These are phyloP conservation scores for Eruca vesicaria DNA, from an alignment of 441 rosid species.

Conservation along the genomic window DNA sequence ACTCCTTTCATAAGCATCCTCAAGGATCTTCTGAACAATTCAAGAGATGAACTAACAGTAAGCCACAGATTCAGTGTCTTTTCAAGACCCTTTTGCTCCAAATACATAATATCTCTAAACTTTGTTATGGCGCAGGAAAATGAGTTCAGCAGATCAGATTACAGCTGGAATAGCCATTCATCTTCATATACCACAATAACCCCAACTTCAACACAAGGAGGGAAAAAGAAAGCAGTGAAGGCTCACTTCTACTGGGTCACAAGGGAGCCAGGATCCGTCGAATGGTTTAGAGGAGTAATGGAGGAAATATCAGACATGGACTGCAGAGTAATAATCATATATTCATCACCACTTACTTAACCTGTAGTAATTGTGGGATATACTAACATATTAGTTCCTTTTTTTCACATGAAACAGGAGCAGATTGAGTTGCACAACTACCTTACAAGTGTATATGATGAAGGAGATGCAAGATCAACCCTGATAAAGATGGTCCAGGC, in stretches of 20 bases:
- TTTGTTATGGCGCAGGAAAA: slow-evolving; percentile 52
- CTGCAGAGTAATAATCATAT: slow-evolving; percentile 53
- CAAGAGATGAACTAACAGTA: slow-evolving; percentile 82
- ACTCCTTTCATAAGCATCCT: slow-evolving; percentile 97
- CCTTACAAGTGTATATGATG: slow-evolving; percentile 96
- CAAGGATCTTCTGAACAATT: slow-evolving; percentile 72
- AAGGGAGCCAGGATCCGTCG: slow-evolving; percentile 91
- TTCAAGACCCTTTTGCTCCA: slow-evolving; percentile 4
- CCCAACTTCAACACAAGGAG: slow-evolving; percentile 36
- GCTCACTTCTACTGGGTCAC: slow-evolving; percentile 98
- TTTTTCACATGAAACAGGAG: slow-evolving; percentile 48
- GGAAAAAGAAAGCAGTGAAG: slow-evolving; percentile 60
- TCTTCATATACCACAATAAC: slow-evolving; percentile 59
- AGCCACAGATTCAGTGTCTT: not conserved
- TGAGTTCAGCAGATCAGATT: slow-evolving; percentile 64
- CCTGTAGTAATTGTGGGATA: not conserved
- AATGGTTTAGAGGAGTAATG: slow-evolving; percentile 98
- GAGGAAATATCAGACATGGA: slow-evolving; percentile 93
- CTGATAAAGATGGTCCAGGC: slow-evolving; percentile 98
- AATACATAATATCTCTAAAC: slow-evolving; percentile 9
- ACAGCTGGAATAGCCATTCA: slow-evolving; percentile 66
- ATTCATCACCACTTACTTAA: not conserved
- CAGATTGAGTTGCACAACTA: slow-evolving; percentile 96
- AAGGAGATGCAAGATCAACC: slow-evolving; percentile 97
- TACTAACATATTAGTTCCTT: slow-evolving; percentile 5